Evolutionary conservation across 164 flowering plant genomes (phyloP).

Genomic region (Magnolia officinalis): DNA sequence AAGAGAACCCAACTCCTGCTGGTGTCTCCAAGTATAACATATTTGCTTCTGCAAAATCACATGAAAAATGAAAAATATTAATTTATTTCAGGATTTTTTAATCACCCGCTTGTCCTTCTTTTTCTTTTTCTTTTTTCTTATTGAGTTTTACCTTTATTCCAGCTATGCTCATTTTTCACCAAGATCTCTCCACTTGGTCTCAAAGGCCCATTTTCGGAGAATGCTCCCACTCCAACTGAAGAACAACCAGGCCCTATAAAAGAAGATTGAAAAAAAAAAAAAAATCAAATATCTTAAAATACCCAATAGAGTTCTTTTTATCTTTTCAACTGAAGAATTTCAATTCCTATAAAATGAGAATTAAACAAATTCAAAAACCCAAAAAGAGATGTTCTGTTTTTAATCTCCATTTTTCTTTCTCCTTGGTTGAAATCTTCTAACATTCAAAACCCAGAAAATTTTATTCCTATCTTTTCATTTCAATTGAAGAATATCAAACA

Average conservation of each 20-base stretch:
- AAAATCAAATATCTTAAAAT: background rate
- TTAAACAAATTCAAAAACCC: constrained; percentile 4
- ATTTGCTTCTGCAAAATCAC: constrained; percentile 67
- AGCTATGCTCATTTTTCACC: constrained; percentile 44
- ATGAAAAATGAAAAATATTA: background rate
- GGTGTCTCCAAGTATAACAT: constrained; percentile 75
- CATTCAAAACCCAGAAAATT: background rate
- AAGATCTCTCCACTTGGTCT: constrained; percentile 39
- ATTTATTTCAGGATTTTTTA: background rate
- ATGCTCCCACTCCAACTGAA: constrained; percentile 55
- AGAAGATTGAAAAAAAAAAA: background rate
- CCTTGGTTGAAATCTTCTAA: background rate
- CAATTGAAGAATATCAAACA: background rate
- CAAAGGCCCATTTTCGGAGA: constrained; percentile 52
- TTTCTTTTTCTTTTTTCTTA: too few species aligned
- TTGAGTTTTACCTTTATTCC: constrained; percentile 43
- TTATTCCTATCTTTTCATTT: background rate
- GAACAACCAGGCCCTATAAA: constrained; percentile 54
- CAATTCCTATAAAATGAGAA: background rate
- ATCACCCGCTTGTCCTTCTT: background rate
- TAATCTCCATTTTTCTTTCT: background rate
- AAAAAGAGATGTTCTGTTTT: background rate
- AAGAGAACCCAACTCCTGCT: constrained; percentile 70
- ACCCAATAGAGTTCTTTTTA: background rate
- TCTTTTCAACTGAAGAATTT: background rate